These are phyloP conservation scores for Xylaria scruposa DNA, from an alignment of 495 filamentous ascomycete species.

Conservation along the genomic window DNA sequence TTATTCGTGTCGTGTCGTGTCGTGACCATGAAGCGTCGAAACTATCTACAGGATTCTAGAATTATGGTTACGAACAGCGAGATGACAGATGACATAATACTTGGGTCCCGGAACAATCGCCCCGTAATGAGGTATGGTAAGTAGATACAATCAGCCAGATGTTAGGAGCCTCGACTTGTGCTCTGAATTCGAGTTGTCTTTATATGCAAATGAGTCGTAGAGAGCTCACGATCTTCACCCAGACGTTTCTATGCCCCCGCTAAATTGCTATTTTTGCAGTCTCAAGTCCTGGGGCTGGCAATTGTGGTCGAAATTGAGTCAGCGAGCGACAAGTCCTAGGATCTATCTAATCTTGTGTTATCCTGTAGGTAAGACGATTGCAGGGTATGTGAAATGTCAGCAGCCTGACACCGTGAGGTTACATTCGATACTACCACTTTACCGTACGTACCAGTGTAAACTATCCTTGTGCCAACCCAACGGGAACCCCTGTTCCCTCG, in stretches of 20 bases:
- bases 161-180: neutral
- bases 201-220: neutral
- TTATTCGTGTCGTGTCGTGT: neutral
- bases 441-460: neutral
- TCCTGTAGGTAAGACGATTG: constrained; percentile 22
- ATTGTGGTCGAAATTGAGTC: neutral
- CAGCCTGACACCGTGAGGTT: constrained; percentile 14
- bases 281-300: neutral
- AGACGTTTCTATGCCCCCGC: neutral
- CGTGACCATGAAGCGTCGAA: neutral
- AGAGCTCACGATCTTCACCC: neutral
- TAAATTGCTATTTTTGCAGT: constrained; percentile 2
- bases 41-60: neutral
- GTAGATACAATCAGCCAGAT: neutral
- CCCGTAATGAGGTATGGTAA: neutral
- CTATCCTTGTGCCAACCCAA: neutral
- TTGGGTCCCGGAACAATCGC: neutral
- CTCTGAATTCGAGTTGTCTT: neutral
- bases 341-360: constrained; percentile 1
- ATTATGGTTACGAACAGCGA: neutral
- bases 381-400: constrained; percentile 14
- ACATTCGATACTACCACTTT: constrained; percentile 11
- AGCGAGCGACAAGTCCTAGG: constrained; percentile 3
- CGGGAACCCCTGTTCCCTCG: constrained; percentile 11
- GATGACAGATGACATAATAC: constrained; percentile 16